Percentiles rank a stretch among this genome's conserved stretches.
These are phyloP conservation scores for Fibroporia radiculosa DNA, from an alignment of 768 basidiomycete genomes.

Conservation along the genomic window DNA sequence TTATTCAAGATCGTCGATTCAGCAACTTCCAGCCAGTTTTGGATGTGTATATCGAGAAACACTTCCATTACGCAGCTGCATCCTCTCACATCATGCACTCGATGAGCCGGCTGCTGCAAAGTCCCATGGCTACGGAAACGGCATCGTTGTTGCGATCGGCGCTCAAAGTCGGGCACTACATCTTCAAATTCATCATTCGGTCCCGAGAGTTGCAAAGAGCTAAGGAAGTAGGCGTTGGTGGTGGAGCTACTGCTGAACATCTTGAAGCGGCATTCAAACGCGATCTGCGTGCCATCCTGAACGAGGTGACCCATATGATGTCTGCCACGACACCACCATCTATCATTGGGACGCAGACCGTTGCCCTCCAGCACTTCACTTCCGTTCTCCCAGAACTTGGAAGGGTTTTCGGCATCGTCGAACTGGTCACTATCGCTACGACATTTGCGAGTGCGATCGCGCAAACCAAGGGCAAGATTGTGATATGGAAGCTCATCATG, in stretches of 20 bases:
- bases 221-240: constrained; percentile 71
- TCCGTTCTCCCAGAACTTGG: constrained; percentile 84
- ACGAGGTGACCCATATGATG: constrained; percentile 88
- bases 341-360: constrained; percentile 95
- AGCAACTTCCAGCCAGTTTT: constrained; percentile 91
- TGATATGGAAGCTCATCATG: constrained; percentile 91
- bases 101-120: constrained; percentile 73
- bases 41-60: constrained; percentile 86
- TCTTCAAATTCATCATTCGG: constrained; percentile 92
- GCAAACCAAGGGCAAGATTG: constrained; percentile 74
- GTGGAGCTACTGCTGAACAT: constrained; percentile 79
- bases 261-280: constrained; percentile 79
- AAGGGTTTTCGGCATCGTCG: constrained; percentile 71
- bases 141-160: constrained; percentile 80
- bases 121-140: constrained; percentile 63
- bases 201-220: constrained; percentile 82
- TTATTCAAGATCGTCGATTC: constrained; percentile 90
- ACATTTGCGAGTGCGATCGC: constrained; percentile 82
- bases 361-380: constrained; percentile 89
- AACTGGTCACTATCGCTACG: constrained; percentile 82
- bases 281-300: constrained; percentile 70
- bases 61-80: constrained; percentile 76
- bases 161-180: constrained; percentile 94
- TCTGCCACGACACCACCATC: constrained; percentile 63
- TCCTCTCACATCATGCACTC: constrained; percentile 81